Conservation (phyloP, 495 filamentous ascomycete genomes). For the Viridothelium virens region DNA sequence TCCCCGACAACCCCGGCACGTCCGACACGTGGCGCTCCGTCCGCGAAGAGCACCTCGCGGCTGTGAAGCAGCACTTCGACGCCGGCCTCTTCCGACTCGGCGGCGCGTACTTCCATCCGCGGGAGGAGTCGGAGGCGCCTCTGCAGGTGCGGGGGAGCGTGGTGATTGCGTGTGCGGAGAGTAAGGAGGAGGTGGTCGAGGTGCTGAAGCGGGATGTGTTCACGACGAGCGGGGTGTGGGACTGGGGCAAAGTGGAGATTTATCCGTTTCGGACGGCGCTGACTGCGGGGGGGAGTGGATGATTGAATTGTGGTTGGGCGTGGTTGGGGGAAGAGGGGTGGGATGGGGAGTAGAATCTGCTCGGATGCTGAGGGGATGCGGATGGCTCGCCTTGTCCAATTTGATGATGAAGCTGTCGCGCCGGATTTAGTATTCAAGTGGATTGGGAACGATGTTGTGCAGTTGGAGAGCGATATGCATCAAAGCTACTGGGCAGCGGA, state of each 20-base stretch:
- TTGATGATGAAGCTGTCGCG: too few species aligned
- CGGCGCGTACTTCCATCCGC: background rate
- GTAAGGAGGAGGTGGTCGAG: constrained; percentile 12
- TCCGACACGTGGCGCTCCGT: background rate
- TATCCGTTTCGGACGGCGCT: background rate
- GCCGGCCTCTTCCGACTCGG: background rate
- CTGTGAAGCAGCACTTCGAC: background rate
- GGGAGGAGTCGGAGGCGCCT: background rate
- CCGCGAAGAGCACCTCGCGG: background rate
- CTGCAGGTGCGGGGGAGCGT: background rate
- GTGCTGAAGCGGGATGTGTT: constrained; percentile 11
- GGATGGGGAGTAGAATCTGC: background rate
- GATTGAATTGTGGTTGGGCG: background rate
- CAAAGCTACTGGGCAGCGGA: too few species aligned
- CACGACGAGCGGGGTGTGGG: constrained; percentile 3
- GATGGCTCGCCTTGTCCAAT: too few species aligned
- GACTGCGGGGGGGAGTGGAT: background rate
- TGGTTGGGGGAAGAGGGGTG: background rate
- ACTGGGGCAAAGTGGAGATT: constrained; percentile 9
- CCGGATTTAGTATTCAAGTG: too few species aligned
- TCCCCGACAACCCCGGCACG: constrained; percentile 9
- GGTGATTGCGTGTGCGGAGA: background rate
- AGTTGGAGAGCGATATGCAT: too few species aligned
- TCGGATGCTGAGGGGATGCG: too few species aligned
- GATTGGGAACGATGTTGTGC: too few species aligned